These are phyloP conservation scores for Jaapia argillacea DNA, from an alignment of 768 basidiomycete genomes.

Conservation along the genomic window DNA sequence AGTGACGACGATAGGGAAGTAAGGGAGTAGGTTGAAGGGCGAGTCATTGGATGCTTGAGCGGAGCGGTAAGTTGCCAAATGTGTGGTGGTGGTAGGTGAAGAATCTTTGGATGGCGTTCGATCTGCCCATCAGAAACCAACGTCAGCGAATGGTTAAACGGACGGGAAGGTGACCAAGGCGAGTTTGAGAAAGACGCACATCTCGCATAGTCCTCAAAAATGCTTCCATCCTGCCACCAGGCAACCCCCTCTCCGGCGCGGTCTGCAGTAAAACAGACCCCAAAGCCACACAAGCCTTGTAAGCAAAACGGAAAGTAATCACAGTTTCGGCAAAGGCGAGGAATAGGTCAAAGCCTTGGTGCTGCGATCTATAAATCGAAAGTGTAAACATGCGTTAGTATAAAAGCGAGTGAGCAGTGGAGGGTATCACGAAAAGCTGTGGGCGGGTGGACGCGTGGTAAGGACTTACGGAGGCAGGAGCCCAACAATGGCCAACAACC, in stretches of 20 bases:
- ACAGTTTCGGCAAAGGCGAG: constrained; percentile 69
- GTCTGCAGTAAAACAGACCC: constrained; percentile 88
- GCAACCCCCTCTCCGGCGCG: constrained; percentile 53
- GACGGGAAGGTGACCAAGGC: constrained; percentile 3
- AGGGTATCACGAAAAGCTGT: no score
- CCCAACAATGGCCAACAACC: constrained; percentile 4
- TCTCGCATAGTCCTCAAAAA: constrained; percentile 79
- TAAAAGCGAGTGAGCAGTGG: no score
- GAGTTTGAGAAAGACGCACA: constrained; percentile 29
- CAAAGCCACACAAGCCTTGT: constrained; percentile 73
- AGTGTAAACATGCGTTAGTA: neutral
- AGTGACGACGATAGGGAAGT: no score
- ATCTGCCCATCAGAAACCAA: constrained; percentile 39
- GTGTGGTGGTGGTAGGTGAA: constrained; percentile 77
- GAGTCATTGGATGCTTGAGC: constrained; percentile 10
- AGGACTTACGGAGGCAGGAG: neutral
- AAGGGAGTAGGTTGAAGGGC: constrained; percentile 6
- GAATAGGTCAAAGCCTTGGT: constrained; percentile 73
- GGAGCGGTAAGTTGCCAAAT: constrained; percentile 68
- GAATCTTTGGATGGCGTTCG: constrained; percentile 74
- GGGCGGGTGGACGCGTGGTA: no score
- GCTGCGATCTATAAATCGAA: constrained; percentile 30
- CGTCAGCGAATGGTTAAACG: neutral
- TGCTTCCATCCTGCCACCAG: constrained; percentile 65
- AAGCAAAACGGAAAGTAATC: constrained; percentile 76